A percentile compares a stretch with the other conserved stretches of the same genome.
These are phyloP conservation scores for Cercospora zeina DNA, from an alignment of 2,329 filamentous ascomycete genomes.

Conservation along the genomic window DNA sequence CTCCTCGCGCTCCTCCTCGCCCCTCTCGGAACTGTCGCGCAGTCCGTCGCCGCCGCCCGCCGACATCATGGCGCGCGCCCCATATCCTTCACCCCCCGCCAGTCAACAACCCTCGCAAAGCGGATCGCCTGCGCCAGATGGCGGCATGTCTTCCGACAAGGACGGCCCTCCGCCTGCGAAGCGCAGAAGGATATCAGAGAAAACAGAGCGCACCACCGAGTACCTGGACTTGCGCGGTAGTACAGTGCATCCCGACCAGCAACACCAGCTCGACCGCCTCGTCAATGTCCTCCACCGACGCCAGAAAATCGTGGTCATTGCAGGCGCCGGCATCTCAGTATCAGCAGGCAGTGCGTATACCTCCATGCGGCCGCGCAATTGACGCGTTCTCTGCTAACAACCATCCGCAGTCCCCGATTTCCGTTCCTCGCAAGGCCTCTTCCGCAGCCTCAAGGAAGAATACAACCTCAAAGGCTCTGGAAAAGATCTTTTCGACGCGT, in stretches of 20 bases:
- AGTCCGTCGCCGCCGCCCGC: slow-evolving; percentile 27
- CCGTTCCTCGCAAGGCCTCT: slow-evolving; percentile 85
- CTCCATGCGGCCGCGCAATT: slow-evolving; percentile 20
- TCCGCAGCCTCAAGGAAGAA: slow-evolving; percentile 78
- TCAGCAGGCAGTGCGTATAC: slow-evolving; percentile 77
- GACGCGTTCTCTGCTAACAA: slow-evolving; percentile 30
- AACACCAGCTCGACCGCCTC: slow-evolving; percentile 66
- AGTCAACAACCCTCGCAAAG: slow-evolving; percentile 51
- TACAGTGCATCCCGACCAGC: slow-evolving; percentile 58
- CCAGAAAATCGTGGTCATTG: slow-evolving; percentile 95
- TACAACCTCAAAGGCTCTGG: slow-evolving; percentile 91
- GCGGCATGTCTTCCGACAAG: slow-evolving; percentile 49
- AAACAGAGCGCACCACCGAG: slow-evolving; percentile 69
- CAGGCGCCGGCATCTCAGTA: slow-evolving; percentile 94
- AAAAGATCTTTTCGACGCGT: slow-evolving; percentile 94
- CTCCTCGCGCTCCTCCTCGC: slow-evolving; percentile 28
- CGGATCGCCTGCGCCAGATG: slow-evolving; percentile 49
- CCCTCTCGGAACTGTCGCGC: slow-evolving; percentile 24
- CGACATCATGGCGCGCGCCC: slow-evolving; percentile 33
- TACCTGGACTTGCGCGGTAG: slow-evolving; percentile 68
- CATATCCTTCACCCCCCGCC: slow-evolving; percentile 45
- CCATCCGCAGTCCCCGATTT: slow-evolving; percentile 78
- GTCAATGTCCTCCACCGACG: slow-evolving; percentile 77
- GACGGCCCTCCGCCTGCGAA: slow-evolving; percentile 72
- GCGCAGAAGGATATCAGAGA: slow-evolving; percentile 65